These are phyloP conservation scores for Nicotiana rustica DNA, from an alignment of 305 asterid species.

Conservation along the genomic window DNA sequence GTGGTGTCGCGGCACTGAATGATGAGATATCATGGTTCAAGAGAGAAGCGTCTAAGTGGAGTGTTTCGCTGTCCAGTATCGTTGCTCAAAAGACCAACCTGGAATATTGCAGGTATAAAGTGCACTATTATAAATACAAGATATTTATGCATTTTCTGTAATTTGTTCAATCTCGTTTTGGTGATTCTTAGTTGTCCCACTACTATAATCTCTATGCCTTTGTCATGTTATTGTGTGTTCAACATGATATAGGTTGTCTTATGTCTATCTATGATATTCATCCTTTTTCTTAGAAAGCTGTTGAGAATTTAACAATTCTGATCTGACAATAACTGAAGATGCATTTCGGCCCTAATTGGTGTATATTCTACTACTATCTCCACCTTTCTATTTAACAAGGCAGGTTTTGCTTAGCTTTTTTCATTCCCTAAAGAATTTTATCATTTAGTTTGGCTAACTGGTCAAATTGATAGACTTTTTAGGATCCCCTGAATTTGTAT, in stretches of 20 bases:
- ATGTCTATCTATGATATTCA: neutral
- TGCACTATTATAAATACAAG: neutral
- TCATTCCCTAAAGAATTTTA: neutral
- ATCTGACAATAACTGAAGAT: neutral
- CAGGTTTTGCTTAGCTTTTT: neutral
- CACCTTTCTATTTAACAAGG: neutral
- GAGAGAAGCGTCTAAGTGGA: conserved; percentile 82
- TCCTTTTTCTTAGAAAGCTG: neutral
- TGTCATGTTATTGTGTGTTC: neutral
- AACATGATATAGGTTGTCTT: neutral
- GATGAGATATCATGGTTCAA: conserved; percentile 90
- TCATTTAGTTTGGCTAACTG: neutral
- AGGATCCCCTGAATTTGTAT: neutral
- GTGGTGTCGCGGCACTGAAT: conserved; percentile 68
- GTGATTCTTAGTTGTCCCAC: neutral
- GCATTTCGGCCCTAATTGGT: neutral
- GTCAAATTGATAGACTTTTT: neutral
- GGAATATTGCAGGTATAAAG: conserved; percentile 70
- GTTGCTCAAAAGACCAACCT: conserved; percentile 65
- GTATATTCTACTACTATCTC: neutral
- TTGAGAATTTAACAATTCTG: neutral
- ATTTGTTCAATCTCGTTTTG: neutral
- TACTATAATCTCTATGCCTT: neutral
- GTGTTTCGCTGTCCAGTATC: conserved; percentile 54
- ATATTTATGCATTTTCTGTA: neutral